A percentile compares a stretch with the other conserved stretches of the same genome.
Evolutionary conservation across 345 rosid genomes (phyloP).

Genomic region (Eutrema heterophyllum): DNA sequence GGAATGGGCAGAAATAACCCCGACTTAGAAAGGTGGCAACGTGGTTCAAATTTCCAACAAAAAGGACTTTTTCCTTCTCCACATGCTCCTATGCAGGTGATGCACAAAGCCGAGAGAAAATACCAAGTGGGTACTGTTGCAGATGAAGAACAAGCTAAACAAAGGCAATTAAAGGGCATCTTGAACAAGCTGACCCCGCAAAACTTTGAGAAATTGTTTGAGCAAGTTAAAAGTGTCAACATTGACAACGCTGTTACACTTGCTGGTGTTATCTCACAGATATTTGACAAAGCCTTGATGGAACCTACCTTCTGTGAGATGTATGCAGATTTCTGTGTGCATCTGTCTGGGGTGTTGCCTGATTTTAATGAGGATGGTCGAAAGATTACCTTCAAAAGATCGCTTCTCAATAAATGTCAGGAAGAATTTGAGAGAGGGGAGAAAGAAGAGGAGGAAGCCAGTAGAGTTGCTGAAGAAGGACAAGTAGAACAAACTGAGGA

Average conservation of each 20-base stretch:
- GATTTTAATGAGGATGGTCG: slow-evolving; percentile 66
- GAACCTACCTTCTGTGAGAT: slow-evolving; percentile 99
- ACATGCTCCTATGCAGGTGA: slow-evolving; percentile 66
- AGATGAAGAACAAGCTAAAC: slow-evolving; percentile 81
- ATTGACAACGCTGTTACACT: slow-evolving; percentile 79
- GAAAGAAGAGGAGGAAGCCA: slow-evolving; percentile 89
- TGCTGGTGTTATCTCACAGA: slow-evolving; percentile 76
- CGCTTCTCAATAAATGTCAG: slow-evolving; percentile 92
- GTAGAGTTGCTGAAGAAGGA: slow-evolving; percentile 81
- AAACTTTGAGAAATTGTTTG: slow-evolving; percentile 86
- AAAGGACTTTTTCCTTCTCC: slow-evolving; percentile 88
- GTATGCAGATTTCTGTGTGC: slow-evolving; percentile 79
- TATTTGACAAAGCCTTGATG: slow-evolving; percentile 96
- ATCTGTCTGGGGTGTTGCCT: slow-evolving; percentile 69
- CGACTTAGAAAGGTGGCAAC: slow-evolving; percentile 90
- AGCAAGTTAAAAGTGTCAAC: slow-evolving; percentile 82
- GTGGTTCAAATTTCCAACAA: slow-evolving; percentile 52
- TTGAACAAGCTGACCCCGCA: slow-evolving; percentile 96
- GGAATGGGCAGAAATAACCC: slow-evolving; percentile 55
- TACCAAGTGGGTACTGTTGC: slow-evolving; percentile 79
- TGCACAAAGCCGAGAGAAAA: slow-evolving; percentile 94
- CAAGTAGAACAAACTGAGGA: slow-evolving; percentile 63
- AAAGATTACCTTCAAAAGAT: slow-evolving; percentile 76
- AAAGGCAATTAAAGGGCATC: slow-evolving; percentile 82
- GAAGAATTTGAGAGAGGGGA: slow-evolving; percentile 96